phyloP scores from a whole-genome alignment of 805 yeast genomes.

The Candida caryicola region DNA sequence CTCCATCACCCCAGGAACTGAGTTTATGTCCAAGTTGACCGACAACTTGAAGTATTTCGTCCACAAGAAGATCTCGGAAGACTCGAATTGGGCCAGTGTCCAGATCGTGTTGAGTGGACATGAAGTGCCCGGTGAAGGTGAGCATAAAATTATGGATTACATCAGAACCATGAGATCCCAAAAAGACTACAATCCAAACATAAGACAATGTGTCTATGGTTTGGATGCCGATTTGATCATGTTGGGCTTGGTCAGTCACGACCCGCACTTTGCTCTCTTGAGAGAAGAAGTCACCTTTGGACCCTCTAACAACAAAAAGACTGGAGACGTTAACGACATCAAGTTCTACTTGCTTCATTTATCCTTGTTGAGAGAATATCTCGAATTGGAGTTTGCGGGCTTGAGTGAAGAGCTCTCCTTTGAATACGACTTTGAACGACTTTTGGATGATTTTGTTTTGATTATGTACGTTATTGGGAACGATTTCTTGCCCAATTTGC shows the following conservation, averaged over 20 bases:
- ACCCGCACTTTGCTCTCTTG: constrained; percentile 89
- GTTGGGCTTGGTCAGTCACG: constrained; percentile 88
- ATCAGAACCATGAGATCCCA: constrained; percentile 79
- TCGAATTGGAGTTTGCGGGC: constrained; percentile 79
- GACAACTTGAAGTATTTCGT: constrained; percentile 80
- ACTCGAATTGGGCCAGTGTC: constrained; percentile 78
- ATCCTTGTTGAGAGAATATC: constrained; percentile 84
- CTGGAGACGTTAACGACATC: constrained; percentile 65
- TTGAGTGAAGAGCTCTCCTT: constrained; percentile 63
- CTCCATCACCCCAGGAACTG: constrained; percentile 95
- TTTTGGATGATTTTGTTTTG: constrained; percentile 88
- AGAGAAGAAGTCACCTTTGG: constrained; percentile 97
- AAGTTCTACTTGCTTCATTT: constrained; percentile 80
- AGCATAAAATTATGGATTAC: constrained; percentile 93
- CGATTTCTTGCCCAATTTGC: constrained; percentile 95
- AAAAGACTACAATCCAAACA: constrained; percentile 68
- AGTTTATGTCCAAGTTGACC: constrained; percentile 88
- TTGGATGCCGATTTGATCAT: constrained; percentile 94
- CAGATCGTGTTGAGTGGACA: constrained; percentile 84
- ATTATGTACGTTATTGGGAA: constrained; percentile 95
- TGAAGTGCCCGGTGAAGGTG: constrained; percentile 98
- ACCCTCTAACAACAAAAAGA: constrained; percentile 33
- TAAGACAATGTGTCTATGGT: constrained; percentile 92
- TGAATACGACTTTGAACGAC: constrained; percentile 79
- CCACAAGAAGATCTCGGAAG: constrained; percentile 82